Evolutionary conservation across 2,329 filamentous ascomycete genomes (phyloP).

Genomic region (Neofusicoccum umdonicola): DNA sequence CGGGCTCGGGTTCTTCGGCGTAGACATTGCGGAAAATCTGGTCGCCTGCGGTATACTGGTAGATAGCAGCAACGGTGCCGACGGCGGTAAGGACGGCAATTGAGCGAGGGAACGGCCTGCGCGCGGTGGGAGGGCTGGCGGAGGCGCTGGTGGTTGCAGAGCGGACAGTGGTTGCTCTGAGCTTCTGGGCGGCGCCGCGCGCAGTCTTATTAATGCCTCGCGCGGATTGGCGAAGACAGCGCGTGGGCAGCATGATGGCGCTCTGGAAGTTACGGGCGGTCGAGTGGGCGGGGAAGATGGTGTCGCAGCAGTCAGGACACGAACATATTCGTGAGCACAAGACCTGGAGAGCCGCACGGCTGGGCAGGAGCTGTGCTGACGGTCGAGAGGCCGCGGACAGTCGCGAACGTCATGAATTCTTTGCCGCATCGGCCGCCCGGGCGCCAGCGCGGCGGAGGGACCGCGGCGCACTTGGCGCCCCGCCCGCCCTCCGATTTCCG

Average conservation of each 20-base stretch:
- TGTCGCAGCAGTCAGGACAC: neutral
- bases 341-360: neutral
- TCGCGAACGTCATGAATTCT: constrained; percentile 12
- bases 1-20: constrained; percentile 46
- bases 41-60: constrained; percentile 14
- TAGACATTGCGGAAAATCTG: constrained; percentile 37
- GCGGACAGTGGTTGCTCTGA: neutral
- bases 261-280: neutral
- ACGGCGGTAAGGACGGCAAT: constrained; percentile 42
- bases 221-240: constrained; percentile 18
- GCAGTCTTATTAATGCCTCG: constrained; percentile 15
- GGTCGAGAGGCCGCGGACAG: neutral
- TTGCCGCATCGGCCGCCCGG: neutral
- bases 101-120: constrained; percentile 44
- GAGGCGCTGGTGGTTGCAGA: neutral
- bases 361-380: neutral
- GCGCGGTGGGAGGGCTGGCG: neutral
- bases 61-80: constrained; percentile 40
- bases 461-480: neutral
- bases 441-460: neutral
- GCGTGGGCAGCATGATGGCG: constrained; percentile 13
- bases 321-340: neutral
- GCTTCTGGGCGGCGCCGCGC: neutral
- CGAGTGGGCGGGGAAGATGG: neutral
- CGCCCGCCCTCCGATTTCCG: neutral